phyloP scores from a whole-genome alignment of 164 flowering plant species.

The Magnolia kwangsiensis region DNA sequence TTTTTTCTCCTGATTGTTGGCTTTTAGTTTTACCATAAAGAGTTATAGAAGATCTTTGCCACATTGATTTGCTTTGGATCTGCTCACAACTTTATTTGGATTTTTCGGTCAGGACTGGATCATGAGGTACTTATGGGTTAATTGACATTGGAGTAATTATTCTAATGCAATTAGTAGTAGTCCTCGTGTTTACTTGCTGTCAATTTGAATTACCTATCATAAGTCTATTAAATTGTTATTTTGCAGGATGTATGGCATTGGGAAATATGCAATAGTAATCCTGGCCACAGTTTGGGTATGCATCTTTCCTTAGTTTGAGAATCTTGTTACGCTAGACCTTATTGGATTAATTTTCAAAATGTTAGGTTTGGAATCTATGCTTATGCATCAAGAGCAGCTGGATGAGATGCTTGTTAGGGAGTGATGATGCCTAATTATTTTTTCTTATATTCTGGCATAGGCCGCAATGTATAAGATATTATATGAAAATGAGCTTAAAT shows the following conservation, averaged over 20 bases:
- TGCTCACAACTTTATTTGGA: background rate
- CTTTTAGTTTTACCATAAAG: no score
- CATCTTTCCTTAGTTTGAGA: background rate
- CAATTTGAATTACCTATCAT: background rate
- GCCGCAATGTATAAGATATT: slow-evolving; percentile 46
- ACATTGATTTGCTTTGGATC: background rate
- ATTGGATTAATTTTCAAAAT: background rate
- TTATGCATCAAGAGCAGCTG: background rate
- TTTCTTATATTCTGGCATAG: slow-evolving; percentile 24
- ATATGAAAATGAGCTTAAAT: no score
- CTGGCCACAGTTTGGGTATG: slow-evolving; percentile 98
- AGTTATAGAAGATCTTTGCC: background rate
- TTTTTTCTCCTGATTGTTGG: no score
- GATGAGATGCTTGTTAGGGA: background rate
- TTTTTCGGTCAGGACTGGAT: background rate
- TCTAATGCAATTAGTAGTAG: background rate
- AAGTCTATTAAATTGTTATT: background rate
- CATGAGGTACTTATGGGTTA: background rate
- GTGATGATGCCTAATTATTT: background rate
- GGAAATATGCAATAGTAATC: slow-evolving; percentile 93
- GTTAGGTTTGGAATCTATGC: background rate
- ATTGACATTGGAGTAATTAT: background rate
- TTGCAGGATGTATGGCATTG: slow-evolving; percentile 98
- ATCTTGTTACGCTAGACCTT: background rate
- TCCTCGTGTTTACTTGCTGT: background rate